These are phyloP conservation scores for Kwoniella bestiolae DNA, from an alignment of 768 basidiomycete species.

Conservation along the genomic window DNA sequence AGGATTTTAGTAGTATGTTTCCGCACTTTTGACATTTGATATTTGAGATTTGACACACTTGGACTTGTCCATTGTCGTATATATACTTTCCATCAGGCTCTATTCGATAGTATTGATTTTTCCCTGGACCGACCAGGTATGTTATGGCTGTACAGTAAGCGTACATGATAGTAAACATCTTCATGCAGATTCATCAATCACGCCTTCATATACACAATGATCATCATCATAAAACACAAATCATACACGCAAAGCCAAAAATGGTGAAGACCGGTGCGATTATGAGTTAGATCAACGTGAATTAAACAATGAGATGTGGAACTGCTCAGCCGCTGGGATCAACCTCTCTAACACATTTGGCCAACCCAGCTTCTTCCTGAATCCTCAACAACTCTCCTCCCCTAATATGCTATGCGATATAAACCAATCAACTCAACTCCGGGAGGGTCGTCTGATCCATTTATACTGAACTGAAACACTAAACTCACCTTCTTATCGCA, in stretches of 20 bases:
- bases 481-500: constrained; percentile 32
- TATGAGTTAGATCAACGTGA: too few species aligned
- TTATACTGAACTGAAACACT: too few species aligned
- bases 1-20: background rate
- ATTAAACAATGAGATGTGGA: too few species aligned
- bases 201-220: too few species aligned
- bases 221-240: too few species aligned
- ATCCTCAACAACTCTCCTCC: constrained; percentile 13
- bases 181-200: background rate
- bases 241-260: too few species aligned
- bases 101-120: background rate
- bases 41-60: too few species aligned
- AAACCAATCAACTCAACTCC: background rate
- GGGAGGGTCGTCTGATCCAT: background rate
- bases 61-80: too few species aligned
- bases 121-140: too few species aligned
- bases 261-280: too few species aligned
- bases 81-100: background rate
- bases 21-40: too few species aligned
- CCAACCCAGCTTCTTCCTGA: constrained; percentile 4
- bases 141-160: background rate
- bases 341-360: background rate
- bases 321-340: too few species aligned
- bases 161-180: background rate
- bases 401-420: constrained; percentile 6